Conservation (phyloP, 2,329 filamentous ascomycete genomes). For the Samsoniella hepiali region DNA sequence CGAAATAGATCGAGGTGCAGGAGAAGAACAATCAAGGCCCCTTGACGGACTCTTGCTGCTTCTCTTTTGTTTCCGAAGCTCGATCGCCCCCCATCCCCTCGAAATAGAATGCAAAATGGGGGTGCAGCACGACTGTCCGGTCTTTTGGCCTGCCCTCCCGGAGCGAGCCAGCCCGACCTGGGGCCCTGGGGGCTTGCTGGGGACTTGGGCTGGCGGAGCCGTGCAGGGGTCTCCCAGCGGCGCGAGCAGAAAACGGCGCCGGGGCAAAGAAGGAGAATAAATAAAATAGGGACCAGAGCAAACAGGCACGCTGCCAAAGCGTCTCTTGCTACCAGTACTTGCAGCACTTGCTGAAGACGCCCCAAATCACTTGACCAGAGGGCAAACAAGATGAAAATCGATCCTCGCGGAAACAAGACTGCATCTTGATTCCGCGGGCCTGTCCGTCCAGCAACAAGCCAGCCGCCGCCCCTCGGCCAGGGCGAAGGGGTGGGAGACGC, state of each 20-base stretch:
- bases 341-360: not conserved
- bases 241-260: conserved; percentile 19
- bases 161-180: not conserved
- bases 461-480: not conserved
- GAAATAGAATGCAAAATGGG: not conserved
- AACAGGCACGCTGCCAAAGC: not conserved
- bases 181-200: too few relatives aligned
- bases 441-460: not conserved
- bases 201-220: too few relatives aligned
- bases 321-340: not conserved
- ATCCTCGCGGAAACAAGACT: not conserved
- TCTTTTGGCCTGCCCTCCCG: not conserved
- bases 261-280: not conserved
- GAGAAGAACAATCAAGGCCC: not conserved
- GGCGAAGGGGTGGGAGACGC: conserved; percentile 9
- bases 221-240: conserved; percentile 9
- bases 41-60: not conserved
- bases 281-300: not conserved
- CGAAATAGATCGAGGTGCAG: not conserved
- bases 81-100: not conserved
- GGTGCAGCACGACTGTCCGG: too few relatives aligned
- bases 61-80: not conserved
- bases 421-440: not conserved
- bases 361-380: not conserved
- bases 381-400: not conserved